Evolutionary conservation across 768 basidiomycete genomes (phyloP).

Genomic region (Coprinellus micaceus): DNA sequence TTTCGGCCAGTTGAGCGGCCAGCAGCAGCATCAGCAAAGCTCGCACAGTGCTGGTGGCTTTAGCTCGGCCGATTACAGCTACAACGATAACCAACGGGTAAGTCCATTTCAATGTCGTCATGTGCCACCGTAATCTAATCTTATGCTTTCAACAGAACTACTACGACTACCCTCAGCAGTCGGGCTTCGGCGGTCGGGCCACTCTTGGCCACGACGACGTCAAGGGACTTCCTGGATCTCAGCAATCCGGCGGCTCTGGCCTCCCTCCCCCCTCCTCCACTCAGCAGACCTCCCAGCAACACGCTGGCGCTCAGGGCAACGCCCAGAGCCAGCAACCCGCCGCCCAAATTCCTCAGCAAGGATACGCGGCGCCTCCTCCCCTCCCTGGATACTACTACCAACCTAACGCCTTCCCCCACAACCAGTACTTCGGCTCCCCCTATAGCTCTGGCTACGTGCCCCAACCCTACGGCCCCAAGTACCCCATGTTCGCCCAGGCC

Average conservation of each 20-base stretch:
- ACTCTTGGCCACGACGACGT: constrained; percentile 72
- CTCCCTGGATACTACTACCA: constrained; percentile 48
- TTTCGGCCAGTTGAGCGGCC: constrained; percentile 59
- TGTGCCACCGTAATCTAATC: constrained; percentile 17
- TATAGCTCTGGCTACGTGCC: constrained; percentile 61
- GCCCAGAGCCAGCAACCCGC: constrained; percentile 59
- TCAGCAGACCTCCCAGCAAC: constrained; percentile 55
- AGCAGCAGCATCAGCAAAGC: constrained; percentile 59
- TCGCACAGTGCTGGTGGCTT: constrained; percentile 52
- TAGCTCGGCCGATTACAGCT: constrained; percentile 61
- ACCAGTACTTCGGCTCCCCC: constrained; percentile 71
- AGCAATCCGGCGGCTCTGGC: constrained; percentile 45
- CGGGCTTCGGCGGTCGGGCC: constrained; percentile 60
- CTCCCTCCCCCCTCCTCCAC: constrained; percentile 52
- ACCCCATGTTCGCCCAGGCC: constrained; percentile 69
- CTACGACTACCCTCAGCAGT: constrained; percentile 71
- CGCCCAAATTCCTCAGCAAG: constrained; percentile 61
- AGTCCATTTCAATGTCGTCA: constrained; percentile 19
- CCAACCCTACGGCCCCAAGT: constrained; percentile 74
- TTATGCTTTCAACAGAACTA: constrained; percentile 53
- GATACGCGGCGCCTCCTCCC: constrained; percentile 58
- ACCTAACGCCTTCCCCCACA: constrained; percentile 60
- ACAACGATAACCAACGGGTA: constrained; percentile 65
- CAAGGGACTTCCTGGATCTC: constrained; percentile 61
- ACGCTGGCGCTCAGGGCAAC: constrained; percentile 40